Evolutionary conservation across 192 early-diverging fungal genomes (phyloP).

Genomic region (Polychytrium aggregatum): DNA sequence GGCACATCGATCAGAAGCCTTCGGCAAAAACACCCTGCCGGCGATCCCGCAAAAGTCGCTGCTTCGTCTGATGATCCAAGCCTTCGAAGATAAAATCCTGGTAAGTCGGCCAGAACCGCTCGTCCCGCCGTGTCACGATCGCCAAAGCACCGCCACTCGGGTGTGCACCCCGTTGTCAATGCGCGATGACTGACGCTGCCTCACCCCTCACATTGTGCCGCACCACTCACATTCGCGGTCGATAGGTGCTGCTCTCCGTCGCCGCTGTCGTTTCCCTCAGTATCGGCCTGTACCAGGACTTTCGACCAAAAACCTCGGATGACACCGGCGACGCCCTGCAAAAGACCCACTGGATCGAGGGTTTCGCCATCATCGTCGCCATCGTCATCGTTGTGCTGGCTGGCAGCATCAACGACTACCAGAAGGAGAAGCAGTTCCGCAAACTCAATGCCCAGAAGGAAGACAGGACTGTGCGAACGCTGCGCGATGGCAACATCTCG

Average conservation of each 20-base stretch:
- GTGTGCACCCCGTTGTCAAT: too few relatives aligned
- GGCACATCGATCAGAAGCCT: slow-evolving; percentile 4
- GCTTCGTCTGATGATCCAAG: slow-evolving; percentile 26
- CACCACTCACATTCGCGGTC: too few relatives aligned
- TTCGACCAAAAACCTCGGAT: too few relatives aligned
- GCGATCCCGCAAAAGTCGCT: slow-evolving; percentile 16
- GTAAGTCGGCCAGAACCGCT: too few relatives aligned
- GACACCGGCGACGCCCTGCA: slow-evolving; percentile 54
- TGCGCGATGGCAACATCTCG: too few relatives aligned
- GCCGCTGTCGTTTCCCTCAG: slow-evolving; percentile 73
- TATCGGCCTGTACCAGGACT: slow-evolving; percentile 81
- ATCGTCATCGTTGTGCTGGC: slow-evolving; percentile 78
- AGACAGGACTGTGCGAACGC: too few relatives aligned
- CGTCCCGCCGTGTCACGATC: too few relatives aligned
- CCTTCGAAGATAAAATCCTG: slow-evolving; percentile 43
- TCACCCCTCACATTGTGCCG: too few relatives aligned
- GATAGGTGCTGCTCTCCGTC: slow-evolving; percentile 76
- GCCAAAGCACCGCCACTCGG: too few relatives aligned
- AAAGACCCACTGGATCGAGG: slow-evolving; percentile 47
- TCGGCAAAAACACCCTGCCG: slow-evolving; percentile 33
- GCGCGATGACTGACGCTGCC: too few relatives aligned
- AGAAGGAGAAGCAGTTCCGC: too few relatives aligned
- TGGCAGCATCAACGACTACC: slow-evolving; percentile 66
- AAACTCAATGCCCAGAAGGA: too few relatives aligned
- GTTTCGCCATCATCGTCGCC: slow-evolving; percentile 69